A percentile compares a stretch with the other conserved stretches of the same genome.
These are phyloP conservation scores for Claviceps sorghi DNA, from an alignment of 2,329 filamentous ascomycete genomes.

Conservation along the genomic window DNA sequence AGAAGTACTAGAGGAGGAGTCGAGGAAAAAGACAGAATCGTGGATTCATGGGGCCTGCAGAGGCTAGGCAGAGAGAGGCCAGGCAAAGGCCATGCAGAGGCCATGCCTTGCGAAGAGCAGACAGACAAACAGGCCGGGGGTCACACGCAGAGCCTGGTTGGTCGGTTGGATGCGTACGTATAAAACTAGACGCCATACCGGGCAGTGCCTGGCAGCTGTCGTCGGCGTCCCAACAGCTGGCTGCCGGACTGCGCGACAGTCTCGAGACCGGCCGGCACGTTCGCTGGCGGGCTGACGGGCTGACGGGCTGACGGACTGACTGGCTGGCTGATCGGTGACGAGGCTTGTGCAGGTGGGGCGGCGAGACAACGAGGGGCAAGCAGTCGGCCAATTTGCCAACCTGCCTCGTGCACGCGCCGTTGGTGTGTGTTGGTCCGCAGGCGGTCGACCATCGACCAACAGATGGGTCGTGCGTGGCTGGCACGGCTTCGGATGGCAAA, in stretches of 20 bases:
- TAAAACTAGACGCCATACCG: not conserved
- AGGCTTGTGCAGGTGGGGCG: not conserved
- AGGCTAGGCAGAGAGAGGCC: not conserved
- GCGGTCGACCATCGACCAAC: too few relatives aligned
- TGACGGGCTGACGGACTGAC: not conserved
- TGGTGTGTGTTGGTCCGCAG: not conserved
- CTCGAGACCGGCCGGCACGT: not conserved
- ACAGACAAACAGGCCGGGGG: not conserved
- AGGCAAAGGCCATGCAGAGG: not conserved
- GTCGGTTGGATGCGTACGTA: not conserved
- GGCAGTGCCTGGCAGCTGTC: not conserved
- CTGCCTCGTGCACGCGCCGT: too few relatives aligned
- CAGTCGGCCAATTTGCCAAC: not conserved
- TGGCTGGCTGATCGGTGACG: too few relatives aligned
- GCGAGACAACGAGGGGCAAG: not conserved
- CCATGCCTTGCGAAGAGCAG: not conserved
- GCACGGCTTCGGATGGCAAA: not conserved
- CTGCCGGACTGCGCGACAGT: not conserved
- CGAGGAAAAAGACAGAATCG: not conserved
- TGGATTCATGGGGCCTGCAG: not conserved
- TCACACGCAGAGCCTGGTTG: not conserved
- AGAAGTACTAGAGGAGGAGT: too few relatives aligned
- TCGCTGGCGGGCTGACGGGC: not conserved
- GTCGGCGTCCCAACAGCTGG: not conserved
- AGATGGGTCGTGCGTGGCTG: not conserved